Base-by-base conservation (phyloP, 148 eudicot species). In the Persicaria maculosa region DNA sequence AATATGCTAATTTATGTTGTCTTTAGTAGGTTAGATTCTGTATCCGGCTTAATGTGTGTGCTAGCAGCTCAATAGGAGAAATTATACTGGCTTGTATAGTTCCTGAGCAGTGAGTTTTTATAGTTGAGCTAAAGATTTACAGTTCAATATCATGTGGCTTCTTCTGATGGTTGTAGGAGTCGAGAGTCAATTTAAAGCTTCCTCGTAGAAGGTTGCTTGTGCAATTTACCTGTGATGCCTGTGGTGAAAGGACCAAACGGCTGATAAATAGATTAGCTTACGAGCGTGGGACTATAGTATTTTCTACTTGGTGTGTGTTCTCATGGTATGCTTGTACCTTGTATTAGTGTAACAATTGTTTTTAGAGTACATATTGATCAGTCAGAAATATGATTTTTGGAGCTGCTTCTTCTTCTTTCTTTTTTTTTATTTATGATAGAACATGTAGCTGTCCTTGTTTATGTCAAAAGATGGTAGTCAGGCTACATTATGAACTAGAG, bases 131-230 rank as follows among this genome's bases (percentile, higher is more conserved):
- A 11, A 43, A 65, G 20, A 65, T 40, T 43, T 36, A 14, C 44
- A 65, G 19, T 65, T 43, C 70, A 65, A 5, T 43, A 19, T 65
- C 47, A 40, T 40, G 31, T 65, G 70, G 47, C n/a, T 65, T 65
- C 70, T 40, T 65, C 7, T 65, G 46, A 40, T 65, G 19, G 19
- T 65, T 65, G 70, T 82, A 92, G 99, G 91, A 87, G 82, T 81
- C 89, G 36, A 81, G 82, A 68, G 65, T 92, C 72, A 84, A 90
- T 80, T 47, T 90, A 64, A 87, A 89, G 74, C 91, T 92, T 71
- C 99, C 97, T 20, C 82, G 97, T 77, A 92, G 97, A 85, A 88
- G 95, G 73, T 84, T 96, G 87, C 86, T 90, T 47, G 88, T 89
- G 43, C 89, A 86, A 46, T 96, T 92, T 79, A 96, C 97, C 53